These are phyloP conservation scores for Nothophoma quercina DNA, from an alignment of 2,329 filamentous ascomycete species.

Conservation along the genomic window DNA sequence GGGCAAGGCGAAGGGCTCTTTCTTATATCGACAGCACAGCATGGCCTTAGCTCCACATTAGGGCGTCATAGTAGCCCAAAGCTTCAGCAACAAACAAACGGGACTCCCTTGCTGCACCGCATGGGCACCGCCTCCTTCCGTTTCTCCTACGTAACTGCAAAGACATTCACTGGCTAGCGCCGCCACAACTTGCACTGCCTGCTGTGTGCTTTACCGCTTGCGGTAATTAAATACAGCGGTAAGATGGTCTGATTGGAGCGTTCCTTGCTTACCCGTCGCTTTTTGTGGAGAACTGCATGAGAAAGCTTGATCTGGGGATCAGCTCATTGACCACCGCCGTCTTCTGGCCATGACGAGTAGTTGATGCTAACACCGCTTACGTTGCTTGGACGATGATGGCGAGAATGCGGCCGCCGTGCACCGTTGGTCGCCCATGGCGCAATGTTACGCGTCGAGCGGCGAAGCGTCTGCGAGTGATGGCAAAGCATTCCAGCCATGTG, in stretches of 20 bases:
- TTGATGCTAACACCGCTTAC: slow-evolving; percentile 22
- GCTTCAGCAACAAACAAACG: slow-evolving; percentile 36
- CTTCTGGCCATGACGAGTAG: slow-evolving; percentile 29
- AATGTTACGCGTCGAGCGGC: slow-evolving; percentile 26
- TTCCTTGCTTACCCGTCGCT: slow-evolving; percentile 27
- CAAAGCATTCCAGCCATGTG: slow-evolving; percentile 22
- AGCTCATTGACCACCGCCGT: slow-evolving; percentile 15
- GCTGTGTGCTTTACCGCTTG: slow-evolving; percentile 20
- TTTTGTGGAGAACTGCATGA: slow-evolving; percentile 15
- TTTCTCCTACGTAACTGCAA: slow-evolving; percentile 31
- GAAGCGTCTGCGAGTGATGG: slow-evolving; percentile 9
- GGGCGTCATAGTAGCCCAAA: slow-evolving; percentile 24
- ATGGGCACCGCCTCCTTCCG: slow-evolving; percentile 35
- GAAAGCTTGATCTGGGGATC: slow-evolving; percentile 31
- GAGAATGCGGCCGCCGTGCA: slow-evolving; percentile 21
- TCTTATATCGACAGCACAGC: slow-evolving; percentile 28
- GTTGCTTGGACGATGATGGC: slow-evolving; percentile 25
- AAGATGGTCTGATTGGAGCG: slow-evolving; percentile 22
- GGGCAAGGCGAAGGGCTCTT: slow-evolving; percentile 22
- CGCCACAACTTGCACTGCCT: slow-evolving; percentile 29
- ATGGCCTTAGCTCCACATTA: slow-evolving; percentile 19
- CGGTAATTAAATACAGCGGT: slow-evolving; percentile 20
- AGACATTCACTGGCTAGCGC: slow-evolving; percentile 27
- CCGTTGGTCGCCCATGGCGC: slow-evolving; percentile 11
- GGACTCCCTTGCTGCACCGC: slow-evolving; percentile 21